Base-by-base conservation (phyloP, 2,329 filamentous ascomycete species). In the Botryotinia globosa region DNA sequence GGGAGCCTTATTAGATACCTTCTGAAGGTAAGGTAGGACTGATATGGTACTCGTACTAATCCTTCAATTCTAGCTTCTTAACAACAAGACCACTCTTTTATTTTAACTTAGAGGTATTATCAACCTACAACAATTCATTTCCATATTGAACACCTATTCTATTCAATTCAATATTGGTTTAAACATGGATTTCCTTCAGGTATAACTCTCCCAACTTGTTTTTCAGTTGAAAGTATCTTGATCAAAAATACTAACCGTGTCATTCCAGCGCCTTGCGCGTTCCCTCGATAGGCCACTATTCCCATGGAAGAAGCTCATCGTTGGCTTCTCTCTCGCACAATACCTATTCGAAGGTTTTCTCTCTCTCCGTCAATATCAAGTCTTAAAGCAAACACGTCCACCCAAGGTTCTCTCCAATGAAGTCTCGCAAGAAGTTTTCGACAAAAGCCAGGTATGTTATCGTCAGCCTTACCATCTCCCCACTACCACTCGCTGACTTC, bases 251-350 rank as follows among this genome's bases (percentile, higher is more conserved):
- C 69, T 77, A 79, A 74, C 79, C 63, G 69, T 66, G n/a, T 42
- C 25, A 56, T 65, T 71, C 65, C 80, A 91, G 89, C 88, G 88
- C 85, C 90, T 98, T 78, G 93, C 94, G 81, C 89, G 89, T 82
- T 90, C 92, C 83, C 91, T 98, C 79, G 96, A 99, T 85, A 90
- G 93, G 80, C 94, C 95, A 73, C 86, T 93, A 80, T 97, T 98
- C 85, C 95, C 96, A 72, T 99, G 96, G 96, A 99, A 98, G 89
- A 92, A 90, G 82, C 90, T 99, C 79, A 94, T 99, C 79, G 88
- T 98, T 78, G 93, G 94, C 79, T 99, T 99, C 85, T 97, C 94
- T 44, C 82, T 98, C 79, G 94, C 92, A 74, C 94, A 99, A 82
- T 98, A 93, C 82, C 84, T 94, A 71, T 91, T 99, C 80, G 96